These are phyloP conservation scores for Noccaea bulbosa DNA, from an alignment of 345 rosid species.

Conservation along the genomic window DNA sequence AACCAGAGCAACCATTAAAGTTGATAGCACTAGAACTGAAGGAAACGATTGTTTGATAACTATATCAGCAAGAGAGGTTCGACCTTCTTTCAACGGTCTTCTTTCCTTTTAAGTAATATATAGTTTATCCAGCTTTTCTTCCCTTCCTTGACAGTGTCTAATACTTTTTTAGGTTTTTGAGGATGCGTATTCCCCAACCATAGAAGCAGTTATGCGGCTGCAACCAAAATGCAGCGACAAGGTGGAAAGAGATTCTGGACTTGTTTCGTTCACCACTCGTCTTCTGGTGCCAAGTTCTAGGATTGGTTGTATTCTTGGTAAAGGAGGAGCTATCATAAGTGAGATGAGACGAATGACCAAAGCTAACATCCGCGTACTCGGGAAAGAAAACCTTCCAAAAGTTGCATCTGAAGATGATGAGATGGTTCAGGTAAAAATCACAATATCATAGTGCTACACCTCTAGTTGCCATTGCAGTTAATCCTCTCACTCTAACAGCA, in stretches of 20 bases:
- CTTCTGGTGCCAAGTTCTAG: slow-evolving; percentile 88
- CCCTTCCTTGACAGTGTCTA: slow-evolving; percentile 17
- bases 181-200: slow-evolving; percentile 79
- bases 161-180: slow-evolving; percentile 65
- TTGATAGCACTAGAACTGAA: slow-evolving; percentile 81
- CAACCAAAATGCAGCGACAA: slow-evolving; percentile 95
- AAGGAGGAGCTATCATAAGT: slow-evolving; percentile 86
- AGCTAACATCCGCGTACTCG: slow-evolving; percentile 89
- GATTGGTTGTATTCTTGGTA: slow-evolving; percentile 97
- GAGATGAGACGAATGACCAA: slow-evolving; percentile 89
- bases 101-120: neutral
- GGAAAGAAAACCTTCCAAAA: slow-evolving; percentile 88
- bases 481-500: slow-evolving; percentile 15
- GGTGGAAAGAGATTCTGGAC: slow-evolving; percentile 93
- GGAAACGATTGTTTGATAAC: slow-evolving; percentile 90
- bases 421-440: slow-evolving; percentile 86
- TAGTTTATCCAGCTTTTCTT: slow-evolving; percentile 21
- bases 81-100: slow-evolving; percentile 16
- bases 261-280: slow-evolving; percentile 86
- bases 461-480: slow-evolving; percentile 18
- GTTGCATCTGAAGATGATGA: slow-evolving; percentile 90
- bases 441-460: slow-evolving; percentile 8
- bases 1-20: slow-evolving; percentile 80
- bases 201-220: slow-evolving; percentile 88
- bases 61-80: slow-evolving; percentile 91